Conservation (phyloP, 2,329 filamentous ascomycete genomes). For the Trichophyton mentagrophytes region DNA sequence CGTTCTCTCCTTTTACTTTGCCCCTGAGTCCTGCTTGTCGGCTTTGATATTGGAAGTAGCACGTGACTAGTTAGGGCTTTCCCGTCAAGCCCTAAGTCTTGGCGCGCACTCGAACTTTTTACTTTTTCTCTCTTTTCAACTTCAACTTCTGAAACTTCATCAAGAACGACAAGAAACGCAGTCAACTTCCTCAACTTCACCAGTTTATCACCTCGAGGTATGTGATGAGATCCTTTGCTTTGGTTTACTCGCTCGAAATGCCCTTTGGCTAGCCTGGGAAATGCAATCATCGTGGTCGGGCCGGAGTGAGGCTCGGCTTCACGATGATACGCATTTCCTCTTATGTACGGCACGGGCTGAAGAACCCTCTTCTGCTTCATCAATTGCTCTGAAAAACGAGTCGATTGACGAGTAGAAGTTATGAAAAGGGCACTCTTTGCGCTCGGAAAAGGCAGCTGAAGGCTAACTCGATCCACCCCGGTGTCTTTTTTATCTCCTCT, state of each 20-base stretch:
- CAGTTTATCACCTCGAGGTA: slow-evolving; percentile 29
- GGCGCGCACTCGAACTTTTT: slow-evolving; percentile 11
- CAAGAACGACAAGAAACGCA: slow-evolving; percentile 16
- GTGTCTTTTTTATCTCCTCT: slow-evolving; percentile 12
- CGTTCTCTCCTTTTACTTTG: not conserved
- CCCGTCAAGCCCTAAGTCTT: slow-evolving; percentile 17
- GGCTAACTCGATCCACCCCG: slow-evolving; percentile 39
- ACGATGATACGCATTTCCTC: slow-evolving; percentile 34
- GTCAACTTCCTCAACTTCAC: not conserved
- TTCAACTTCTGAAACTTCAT: slow-evolving; percentile 9
- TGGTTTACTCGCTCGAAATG: slow-evolving; percentile 9
- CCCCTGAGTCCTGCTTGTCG: no score
- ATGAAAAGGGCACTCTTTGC: slow-evolving; percentile 50
- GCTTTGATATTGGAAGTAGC: not conserved
- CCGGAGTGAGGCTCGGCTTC: not conserved
- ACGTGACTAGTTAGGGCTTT: slow-evolving; percentile 6
- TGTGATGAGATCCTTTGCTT: slow-evolving; percentile 19
- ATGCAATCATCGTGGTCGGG: slow-evolving; percentile 26
- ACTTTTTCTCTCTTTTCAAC: slow-evolving; percentile 1
- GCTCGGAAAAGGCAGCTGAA: slow-evolving; percentile 48
- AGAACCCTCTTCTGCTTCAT: slow-evolving; percentile 47
- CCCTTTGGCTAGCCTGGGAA: slow-evolving; percentile 29
- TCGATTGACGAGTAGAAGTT: not conserved
- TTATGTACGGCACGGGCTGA: slow-evolving; percentile 45
- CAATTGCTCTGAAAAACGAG: not conserved